Evolutionary conservation across 73 alveolate genomes (phyloP).

Genomic region (Durusdinium trenchii): DNA sequence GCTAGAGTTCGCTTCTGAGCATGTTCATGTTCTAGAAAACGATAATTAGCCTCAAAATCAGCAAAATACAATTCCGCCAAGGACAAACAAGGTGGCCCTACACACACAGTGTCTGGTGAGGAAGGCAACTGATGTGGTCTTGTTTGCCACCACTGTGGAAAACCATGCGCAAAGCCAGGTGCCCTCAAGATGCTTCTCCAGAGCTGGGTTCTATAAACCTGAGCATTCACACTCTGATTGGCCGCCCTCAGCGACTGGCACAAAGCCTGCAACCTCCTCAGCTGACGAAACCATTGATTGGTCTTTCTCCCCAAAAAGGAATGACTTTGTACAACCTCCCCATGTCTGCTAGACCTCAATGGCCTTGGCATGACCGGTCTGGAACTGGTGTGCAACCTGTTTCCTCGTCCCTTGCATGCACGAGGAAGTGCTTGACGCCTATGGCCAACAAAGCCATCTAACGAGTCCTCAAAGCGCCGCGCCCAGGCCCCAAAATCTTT

Average conservation of each 20-base stretch:
- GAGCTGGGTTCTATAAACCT: neutral
- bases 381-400: neutral
- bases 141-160: neutral
- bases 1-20: neutral
- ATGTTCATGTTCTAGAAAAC: neutral
- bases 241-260: neutral
- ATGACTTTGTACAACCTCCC: neutral
- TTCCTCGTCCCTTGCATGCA: neutral
- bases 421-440: neutral
- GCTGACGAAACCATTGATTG: neutral
- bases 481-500: neutral
- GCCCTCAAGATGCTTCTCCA: neutral
- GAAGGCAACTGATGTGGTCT: neutral
- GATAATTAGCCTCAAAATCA: neutral
- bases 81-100: neutral
- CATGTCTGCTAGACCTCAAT: neutral
- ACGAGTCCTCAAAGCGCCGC: neutral
- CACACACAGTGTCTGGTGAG: neutral
- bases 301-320: neutral
- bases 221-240: neutral
- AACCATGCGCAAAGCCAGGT: neutral
- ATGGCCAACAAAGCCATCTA: neutral
- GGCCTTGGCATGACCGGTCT: neutral
- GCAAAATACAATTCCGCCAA: neutral
- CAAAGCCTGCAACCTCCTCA: neutral